A percentile compares a stretch with the other conserved stretches of the same genome.
These are phyloP conservation scores for Mycena galericulata DNA, from an alignment of 768 basidiomycete genomes.

Conservation along the genomic window DNA sequence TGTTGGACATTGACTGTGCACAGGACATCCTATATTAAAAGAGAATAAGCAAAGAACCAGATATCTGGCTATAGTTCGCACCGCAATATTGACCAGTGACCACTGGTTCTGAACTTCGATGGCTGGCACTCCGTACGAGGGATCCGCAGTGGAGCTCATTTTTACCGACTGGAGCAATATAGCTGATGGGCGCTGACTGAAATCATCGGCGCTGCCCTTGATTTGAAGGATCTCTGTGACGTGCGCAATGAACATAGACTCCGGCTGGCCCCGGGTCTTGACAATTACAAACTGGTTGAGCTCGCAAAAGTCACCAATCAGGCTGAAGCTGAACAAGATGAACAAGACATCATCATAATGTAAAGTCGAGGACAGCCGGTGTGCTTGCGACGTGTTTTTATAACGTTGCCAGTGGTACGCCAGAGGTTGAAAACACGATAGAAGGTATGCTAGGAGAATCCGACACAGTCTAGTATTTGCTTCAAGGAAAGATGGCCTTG, in stretches of 20 bases:
- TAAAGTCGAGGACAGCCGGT: too few species aligned
- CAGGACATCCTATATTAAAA: not conserved
- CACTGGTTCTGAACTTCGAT: not conserved
- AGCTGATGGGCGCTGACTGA: not conserved
- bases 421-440: too few species aligned
- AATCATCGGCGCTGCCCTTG: not conserved
- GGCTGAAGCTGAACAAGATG: too few species aligned
- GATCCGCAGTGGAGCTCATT: not conserved
- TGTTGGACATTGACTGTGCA: slow-evolving; percentile 23
- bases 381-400: too few species aligned
- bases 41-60: not conserved
- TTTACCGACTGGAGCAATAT: not conserved
- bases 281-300: not conserved
- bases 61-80: not conserved
- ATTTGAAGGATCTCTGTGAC: slow-evolving; percentile 6
- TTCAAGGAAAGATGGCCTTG: too few species aligned
- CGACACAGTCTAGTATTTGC: too few species aligned
- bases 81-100: not conserved
- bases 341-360: too few species aligned
- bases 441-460: too few species aligned
- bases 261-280: not conserved
- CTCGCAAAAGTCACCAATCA: not conserved
- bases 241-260: not conserved
- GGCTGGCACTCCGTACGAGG: not conserved
- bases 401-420: too few species aligned